phyloP scores from a whole-genome alignment of 371 early-diverging fungal species.

The Lichtheimia ramosa region DNA sequence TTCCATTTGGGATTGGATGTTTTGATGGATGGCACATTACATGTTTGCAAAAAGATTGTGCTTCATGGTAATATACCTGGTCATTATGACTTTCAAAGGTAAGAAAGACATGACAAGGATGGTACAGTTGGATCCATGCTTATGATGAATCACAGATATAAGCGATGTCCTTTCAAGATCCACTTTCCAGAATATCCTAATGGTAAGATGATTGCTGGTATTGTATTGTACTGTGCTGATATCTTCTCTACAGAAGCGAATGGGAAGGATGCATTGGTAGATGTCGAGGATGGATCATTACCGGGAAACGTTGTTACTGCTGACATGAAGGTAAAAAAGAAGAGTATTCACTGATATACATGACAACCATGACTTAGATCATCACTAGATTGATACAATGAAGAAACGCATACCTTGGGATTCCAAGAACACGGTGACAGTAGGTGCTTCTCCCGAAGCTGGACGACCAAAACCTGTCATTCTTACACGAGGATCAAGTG shows the following conservation, averaged over 20 bases:
- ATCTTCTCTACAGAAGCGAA: background rate
- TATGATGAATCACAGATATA: constrained; percentile 39
- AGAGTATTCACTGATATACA: background rate
- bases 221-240: background rate
- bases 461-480: constrained; percentile 55
- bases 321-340: constrained; percentile 51
- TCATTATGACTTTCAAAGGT: constrained; percentile 74
- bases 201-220: background rate
- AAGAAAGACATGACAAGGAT: constrained; percentile 4
- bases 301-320: constrained; percentile 25
- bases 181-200: constrained; percentile 29
- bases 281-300: constrained; percentile 22
- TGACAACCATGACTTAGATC: background rate
- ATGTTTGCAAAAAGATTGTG: constrained; percentile 73
- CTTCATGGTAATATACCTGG: constrained; percentile 77
- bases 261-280: constrained; percentile 23
- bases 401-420: constrained; percentile 52
- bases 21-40: constrained; percentile 67
- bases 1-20: constrained; percentile 76
- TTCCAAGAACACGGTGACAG: constrained; percentile 24
- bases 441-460: constrained; percentile 18
- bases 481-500: constrained; percentile 64
- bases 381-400: constrained; percentile 21
- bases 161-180: constrained; percentile 55
- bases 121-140: background rate